Conservation (phyloP, 208 protist genomes). For the Leishmania aethiopica region DNA sequence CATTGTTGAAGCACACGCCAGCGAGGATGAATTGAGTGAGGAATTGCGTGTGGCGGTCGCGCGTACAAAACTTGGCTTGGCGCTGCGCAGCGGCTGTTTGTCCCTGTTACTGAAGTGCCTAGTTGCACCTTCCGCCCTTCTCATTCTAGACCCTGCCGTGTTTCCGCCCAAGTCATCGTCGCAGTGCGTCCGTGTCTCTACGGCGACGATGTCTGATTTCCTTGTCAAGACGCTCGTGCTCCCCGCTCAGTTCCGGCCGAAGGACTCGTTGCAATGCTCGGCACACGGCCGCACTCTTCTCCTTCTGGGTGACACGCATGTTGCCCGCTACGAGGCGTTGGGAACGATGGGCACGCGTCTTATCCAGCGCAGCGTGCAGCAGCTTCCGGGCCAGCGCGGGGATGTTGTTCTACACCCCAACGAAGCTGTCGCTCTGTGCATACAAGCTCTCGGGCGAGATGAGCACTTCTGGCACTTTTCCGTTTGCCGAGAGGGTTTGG, state of each 20-base stretch:
- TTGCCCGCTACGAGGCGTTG: constrained; percentile 28
- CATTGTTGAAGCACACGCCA: constrained; percentile 40
- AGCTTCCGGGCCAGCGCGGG: constrained; percentile 13
- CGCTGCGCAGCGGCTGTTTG: constrained; percentile 60
- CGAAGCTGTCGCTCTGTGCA: background rate
- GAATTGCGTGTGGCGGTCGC: constrained; percentile 32
- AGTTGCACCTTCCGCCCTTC: constrained; percentile 10
- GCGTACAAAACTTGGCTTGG: constrained; percentile 53
- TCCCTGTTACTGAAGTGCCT: constrained; percentile 46
- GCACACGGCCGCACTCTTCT: constrained; percentile 5
- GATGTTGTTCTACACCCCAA: constrained; percentile 16
- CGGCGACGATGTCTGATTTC: constrained; percentile 24
- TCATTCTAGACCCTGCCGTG: background rate
- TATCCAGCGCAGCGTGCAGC: constrained; percentile 17
- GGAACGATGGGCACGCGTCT: constrained; percentile 34
- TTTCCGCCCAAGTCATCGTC: constrained; percentile 1
- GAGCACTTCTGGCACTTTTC: constrained; percentile 31
- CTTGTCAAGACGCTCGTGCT: constrained; percentile 23
- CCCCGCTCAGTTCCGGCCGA: constrained; percentile 16
- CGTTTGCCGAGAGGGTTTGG: background rate
- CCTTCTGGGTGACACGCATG: constrained; percentile 15
- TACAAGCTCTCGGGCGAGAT: constrained; percentile 22
- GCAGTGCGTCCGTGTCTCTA: constrained; percentile 11
- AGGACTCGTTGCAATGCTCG: constrained; percentile 17
- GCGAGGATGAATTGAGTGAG: constrained; percentile 16